These are phyloP conservation scores for Penicillium nordicum DNA, from an alignment of 2,329 filamentous ascomycete genomes.

Conservation along the genomic window DNA sequence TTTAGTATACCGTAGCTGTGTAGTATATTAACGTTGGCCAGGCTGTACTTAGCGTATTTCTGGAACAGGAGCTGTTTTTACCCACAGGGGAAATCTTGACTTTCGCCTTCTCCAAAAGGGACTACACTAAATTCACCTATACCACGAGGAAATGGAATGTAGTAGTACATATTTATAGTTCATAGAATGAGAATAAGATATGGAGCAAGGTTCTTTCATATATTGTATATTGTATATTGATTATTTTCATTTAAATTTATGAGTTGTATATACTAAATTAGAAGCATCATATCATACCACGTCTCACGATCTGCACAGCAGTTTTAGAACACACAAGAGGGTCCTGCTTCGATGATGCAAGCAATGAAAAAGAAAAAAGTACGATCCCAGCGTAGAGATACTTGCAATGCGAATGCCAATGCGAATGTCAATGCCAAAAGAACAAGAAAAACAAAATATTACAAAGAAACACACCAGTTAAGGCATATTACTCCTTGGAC, in stretches of 20 bases:
- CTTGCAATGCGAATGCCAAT: not conserved
- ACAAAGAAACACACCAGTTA: not conserved
- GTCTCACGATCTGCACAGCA: constrained; percentile 22
- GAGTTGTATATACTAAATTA: constrained; percentile 10
- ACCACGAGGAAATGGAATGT: not conserved
- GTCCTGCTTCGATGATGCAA: constrained; percentile 9
- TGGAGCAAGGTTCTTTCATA: not conserved
- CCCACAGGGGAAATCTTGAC: too few species aligned
- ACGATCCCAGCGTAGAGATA: not conserved
- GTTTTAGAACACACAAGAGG: constrained; percentile 11
- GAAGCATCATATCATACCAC: constrained; percentile 12
- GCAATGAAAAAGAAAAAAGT: not conserved
- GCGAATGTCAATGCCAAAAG: not conserved
- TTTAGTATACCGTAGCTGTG: too few species aligned
- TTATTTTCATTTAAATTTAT: not conserved
- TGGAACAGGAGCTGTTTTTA: too few species aligned
- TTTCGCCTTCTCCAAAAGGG: too few species aligned
- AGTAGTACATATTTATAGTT: not conserved
- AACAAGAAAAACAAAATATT: not conserved
- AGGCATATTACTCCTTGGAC: constrained; percentile 8
- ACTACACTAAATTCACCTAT: too few species aligned
- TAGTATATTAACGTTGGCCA: too few species aligned
- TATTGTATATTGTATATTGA: not conserved
- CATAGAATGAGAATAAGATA: not conserved
- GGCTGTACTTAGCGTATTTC: too few species aligned